Percentiles rank a stretch among this genome's conserved stretches.
These are phyloP conservation scores for Bryopsis sp. DNA, from an alignment of 139 green algal genomes.

Conservation along the genomic window DNA sequence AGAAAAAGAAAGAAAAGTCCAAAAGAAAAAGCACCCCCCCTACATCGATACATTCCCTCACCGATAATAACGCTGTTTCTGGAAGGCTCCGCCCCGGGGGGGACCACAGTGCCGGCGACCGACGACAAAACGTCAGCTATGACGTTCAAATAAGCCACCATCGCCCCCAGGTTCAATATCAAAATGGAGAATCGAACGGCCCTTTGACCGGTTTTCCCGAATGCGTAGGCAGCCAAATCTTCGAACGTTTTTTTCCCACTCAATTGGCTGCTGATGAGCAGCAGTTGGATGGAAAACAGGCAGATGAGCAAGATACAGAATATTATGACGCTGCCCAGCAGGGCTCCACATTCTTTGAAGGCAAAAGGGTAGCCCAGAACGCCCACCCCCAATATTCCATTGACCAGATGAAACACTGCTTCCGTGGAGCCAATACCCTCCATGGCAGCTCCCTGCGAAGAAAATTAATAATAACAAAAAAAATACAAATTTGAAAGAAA, in stretches of 20 bases:
- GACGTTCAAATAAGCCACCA: constrained; percentile 80
- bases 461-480: too few species aligned
- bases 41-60: too few species aligned
- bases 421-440: too few species aligned
- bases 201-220: constrained; percentile 16
- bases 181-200: constrained; percentile 39
- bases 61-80: constrained; percentile 47
- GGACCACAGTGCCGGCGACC: constrained; percentile 70
- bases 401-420: constrained; percentile 54
- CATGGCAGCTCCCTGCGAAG: too few species aligned
- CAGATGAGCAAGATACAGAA: constrained; percentile 46
- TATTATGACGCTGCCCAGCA: constrained; percentile 58
- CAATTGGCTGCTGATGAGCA: constrained; percentile 60
- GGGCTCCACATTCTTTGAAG: constrained; percentile 44
- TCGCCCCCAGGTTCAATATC: constrained; percentile 44
- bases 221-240: constrained; percentile 42
- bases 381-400: constrained; percentile 52
- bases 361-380: constrained; percentile 55
- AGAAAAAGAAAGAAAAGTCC: too few species aligned
- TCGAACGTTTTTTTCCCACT: constrained; percentile 50
- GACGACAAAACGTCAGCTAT: constrained; percentile 60
- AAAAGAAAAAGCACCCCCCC: too few species aligned
- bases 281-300: constrained; percentile 58
- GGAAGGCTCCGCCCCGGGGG: constrained; percentile 64
- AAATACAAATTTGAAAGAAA: too few species aligned